Base-by-base conservation (phyloP, 2,329 filamentous ascomycete species). In the Graphiopsis chlorocephala region DNA sequence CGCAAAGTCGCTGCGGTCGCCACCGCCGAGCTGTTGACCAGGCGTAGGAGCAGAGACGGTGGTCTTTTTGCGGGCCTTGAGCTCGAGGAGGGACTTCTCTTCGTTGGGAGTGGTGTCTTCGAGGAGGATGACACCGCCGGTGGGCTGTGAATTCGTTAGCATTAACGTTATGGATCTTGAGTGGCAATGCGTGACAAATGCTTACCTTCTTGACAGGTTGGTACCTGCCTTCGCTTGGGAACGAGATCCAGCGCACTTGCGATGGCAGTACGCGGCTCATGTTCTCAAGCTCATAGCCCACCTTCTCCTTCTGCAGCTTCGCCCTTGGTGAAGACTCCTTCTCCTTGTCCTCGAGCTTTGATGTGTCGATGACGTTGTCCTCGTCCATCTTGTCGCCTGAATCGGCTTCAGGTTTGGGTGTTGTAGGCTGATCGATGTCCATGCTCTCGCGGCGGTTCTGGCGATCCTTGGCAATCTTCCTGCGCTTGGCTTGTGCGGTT, bases 211-310 rank as follows among this genome's bases (percentile, higher is more conserved):
- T 92, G 68, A 98, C 93, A 38, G 95, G 94, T 83, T 91, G 92
- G 80, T 97, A 99, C 71, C 96, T 89, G 23, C 74, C 76, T 53
- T 91, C 91, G 68, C 91, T 86, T 57, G 92, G 88, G 84, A 99
- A 97, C 78, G 88, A 96, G 74, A 99, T 92, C 78, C 94, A 97
- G 82, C 96, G 97, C 74, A 98, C 86, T 81, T 99, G 95, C 55
- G 88, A 87, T 1, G 93, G 95, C 56, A 99, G 86, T 38, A 99
- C 93, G 72, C 95, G 87, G 63, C 91, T 96, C 92, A 99, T 96
- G 83, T 99, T 99, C 75, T 95, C 91, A 67, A 99, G 86, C 69
- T 97, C 93, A 76, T 95, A 97, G 71, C 95, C 95, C 65, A 96
- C 86, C 86, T 97, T 98, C 82, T 99, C 95, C 85, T 96, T 97